A percentile compares a stretch with the other conserved stretches of the same genome.
phyloP scores from a whole-genome alignment of 331 rosid species.

The Ulmus americana region DNA sequence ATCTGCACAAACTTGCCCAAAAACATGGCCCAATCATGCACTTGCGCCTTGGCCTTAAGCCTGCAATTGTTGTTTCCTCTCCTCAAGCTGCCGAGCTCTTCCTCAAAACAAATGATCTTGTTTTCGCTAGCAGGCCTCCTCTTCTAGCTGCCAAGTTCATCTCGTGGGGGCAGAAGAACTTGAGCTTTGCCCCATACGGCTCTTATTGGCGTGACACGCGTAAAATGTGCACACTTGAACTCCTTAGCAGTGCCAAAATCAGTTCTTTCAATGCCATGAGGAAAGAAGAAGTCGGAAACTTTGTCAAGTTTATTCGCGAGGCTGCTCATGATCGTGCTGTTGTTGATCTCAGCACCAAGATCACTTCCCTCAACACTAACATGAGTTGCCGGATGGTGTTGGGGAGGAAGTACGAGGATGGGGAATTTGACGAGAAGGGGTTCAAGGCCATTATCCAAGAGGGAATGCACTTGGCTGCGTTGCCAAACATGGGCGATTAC shows the following conservation, averaged over 20 bases:
- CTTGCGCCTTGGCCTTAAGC: slow-evolving; percentile 7
- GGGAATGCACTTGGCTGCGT: too few species aligned
- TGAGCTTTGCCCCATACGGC: background rate
- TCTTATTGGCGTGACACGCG: background rate
- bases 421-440: too few species aligned
- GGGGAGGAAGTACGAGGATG: slow-evolving; percentile 15
- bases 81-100: background rate
- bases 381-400: slow-evolving; percentile 14
- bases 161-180: background rate
- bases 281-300: background rate
- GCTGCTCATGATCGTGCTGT: background rate
- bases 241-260: slow-evolving; percentile 12
- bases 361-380: background rate
- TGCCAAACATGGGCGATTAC: too few species aligned
- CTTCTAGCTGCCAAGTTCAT: background rate
- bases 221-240: slow-evolving; percentile 17
- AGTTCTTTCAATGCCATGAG: slow-evolving; percentile 12
- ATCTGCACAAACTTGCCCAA: slow-evolving; percentile 31
- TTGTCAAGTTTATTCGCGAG: slow-evolving; percentile 2
- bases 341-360: slow-evolving; percentile 14
- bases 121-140: slow-evolving; percentile 15
- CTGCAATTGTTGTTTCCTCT: slow-evolving; percentile 2
- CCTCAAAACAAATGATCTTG: slow-evolving; percentile 16
- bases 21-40: slow-evolving; percentile 40
- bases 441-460: too few species aligned